Evolutionary conservation across 2,329 filamentous ascomycete genomes (phyloP).

Genomic region (Botrytis medusae): DNA sequence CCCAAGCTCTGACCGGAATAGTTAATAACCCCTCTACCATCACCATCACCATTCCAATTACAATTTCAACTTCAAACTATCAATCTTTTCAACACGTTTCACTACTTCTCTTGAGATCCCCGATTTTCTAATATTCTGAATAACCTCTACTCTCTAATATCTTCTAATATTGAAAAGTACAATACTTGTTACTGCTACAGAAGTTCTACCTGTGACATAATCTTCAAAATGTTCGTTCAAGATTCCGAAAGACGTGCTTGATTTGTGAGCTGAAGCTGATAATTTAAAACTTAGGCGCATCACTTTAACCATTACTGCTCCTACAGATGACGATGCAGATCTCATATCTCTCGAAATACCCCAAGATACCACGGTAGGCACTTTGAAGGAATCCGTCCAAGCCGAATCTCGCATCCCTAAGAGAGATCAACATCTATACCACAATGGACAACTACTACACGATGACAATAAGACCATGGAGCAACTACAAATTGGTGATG

Average conservation of each 20-base stretch:
- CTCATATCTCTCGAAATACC: constrained; percentile 81
- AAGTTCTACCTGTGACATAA: not conserved
- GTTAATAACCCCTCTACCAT: constrained; percentile 15
- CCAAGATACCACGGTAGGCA: constrained; percentile 76
- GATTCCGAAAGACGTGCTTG: not conserved
- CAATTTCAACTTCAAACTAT: not conserved
- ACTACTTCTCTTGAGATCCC: not conserved
- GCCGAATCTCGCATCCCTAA: constrained; percentile 76
- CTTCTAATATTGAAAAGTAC: not conserved
- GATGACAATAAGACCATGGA: constrained; percentile 80
- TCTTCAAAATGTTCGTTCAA: constrained; percentile 17
- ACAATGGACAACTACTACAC: constrained; percentile 79
- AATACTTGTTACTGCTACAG: not conserved
- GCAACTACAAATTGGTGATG: constrained; percentile 76
- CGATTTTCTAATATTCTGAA: not conserved
- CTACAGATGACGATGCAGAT: constrained; percentile 61
- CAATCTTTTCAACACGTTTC: not conserved
- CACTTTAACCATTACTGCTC: constrained; percentile 79
- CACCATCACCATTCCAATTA: not conserved
- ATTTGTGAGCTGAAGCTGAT: constrained; percentile 17
- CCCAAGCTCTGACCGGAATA: not conserved
- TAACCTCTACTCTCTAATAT: not conserved
- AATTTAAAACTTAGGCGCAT: constrained; percentile 63
- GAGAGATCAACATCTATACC: constrained; percentile 78
- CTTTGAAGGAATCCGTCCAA: constrained; percentile 84